phyloP scores from a whole-genome alignment of 2,329 filamentous ascomycete genomes.

The Alternaria triticina region DNA sequence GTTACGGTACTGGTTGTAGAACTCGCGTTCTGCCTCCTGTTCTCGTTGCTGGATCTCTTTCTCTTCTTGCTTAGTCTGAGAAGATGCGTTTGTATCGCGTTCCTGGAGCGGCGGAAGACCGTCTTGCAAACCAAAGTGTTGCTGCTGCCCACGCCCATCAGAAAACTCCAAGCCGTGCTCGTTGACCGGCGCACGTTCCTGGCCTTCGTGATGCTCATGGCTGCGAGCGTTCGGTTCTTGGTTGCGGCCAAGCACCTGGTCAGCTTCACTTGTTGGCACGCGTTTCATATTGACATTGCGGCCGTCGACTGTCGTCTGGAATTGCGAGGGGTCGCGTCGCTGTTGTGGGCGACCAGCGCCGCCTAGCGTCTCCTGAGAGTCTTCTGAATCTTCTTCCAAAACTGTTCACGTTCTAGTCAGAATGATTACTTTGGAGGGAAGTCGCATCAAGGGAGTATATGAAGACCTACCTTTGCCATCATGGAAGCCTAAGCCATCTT shows the following conservation, averaged over 20 bases:
- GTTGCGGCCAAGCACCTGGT: conserved; percentile 5
- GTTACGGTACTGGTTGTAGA: conserved; percentile 59
- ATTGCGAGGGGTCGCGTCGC: conserved; percentile 3
- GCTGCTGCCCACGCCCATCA: conserved; percentile 11
- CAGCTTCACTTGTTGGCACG: conserved; percentile 16
- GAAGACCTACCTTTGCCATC: conserved; percentile 20
- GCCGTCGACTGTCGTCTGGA: conserved; percentile 18
- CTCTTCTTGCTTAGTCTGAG: conserved; percentile 44
- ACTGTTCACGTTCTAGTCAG: conserved; percentile 10
- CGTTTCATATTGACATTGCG: conserved; percentile 23
- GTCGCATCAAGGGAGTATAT: not conserved
- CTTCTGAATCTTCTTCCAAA: conserved; percentile 17
- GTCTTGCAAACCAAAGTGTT: conserved; percentile 54
- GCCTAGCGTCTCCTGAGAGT: conserved; percentile 15
- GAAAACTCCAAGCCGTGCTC: conserved; percentile 29
- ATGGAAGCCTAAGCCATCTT: conserved; percentile 23
- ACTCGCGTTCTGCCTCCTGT: conserved; percentile 54
- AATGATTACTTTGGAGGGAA: not conserved
- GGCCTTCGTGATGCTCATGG: conserved; percentile 11
- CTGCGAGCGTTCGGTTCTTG: not conserved
- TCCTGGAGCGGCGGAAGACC: conserved; percentile 49
- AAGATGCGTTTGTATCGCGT: conserved; percentile 30
- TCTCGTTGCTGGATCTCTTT: conserved; percentile 49
- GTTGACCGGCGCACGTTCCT: conserved; percentile 28
- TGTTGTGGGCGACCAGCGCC: not conserved